A percentile compares a stretch with the other conserved stretches of the same genome.
phyloP scores from a whole-genome alignment of 1,139 yeast genomes.

The Debaryomycetaceae sp. region DNA sequence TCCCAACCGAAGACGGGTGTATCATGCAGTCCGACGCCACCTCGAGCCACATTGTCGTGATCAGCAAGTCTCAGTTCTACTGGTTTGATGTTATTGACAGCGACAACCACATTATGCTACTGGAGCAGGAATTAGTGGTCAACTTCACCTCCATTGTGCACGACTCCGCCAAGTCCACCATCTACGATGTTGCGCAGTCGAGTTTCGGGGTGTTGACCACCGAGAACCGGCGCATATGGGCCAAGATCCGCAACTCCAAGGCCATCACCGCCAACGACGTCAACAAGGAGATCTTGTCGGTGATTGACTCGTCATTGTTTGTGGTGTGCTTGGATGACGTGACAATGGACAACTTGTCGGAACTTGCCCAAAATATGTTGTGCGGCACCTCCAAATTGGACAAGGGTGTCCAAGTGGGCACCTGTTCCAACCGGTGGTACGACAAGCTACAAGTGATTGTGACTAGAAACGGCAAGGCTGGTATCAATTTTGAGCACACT shows the following conservation, averaged over 20 bases:
- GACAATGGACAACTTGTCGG: slow-evolving; percentile 60
- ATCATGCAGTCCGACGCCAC: slow-evolving; percentile 75
- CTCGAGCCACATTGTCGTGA: slow-evolving; percentile 78
- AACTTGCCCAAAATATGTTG: slow-evolving; percentile 75
- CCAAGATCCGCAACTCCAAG: slow-evolving; percentile 56
- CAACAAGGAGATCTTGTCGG: slow-evolving; percentile 67
- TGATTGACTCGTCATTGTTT: slow-evolving; percentile 77
- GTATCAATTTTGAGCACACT: slow-evolving; percentile 90
- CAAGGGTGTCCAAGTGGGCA: slow-evolving; percentile 86
- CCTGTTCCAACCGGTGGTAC: slow-evolving; percentile 94
- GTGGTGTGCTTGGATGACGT: slow-evolving; percentile 80
- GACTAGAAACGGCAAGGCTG: slow-evolving; percentile 90
- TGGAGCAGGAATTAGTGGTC: slow-evolving; percentile 69
- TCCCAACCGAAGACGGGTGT: slow-evolving; percentile 77
- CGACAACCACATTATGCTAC: slow-evolving; percentile 61
- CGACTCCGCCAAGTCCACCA: slow-evolving; percentile 61
- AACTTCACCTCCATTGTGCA: slow-evolving; percentile 72
- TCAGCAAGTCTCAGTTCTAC: slow-evolving; percentile 82
- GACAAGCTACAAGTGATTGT: slow-evolving; percentile 86
- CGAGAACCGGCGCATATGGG: slow-evolving; percentile 85
- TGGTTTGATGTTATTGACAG: slow-evolving; percentile 89
- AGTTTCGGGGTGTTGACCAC: slow-evolving; percentile 89
- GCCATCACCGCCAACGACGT: slow-evolving; percentile 36
- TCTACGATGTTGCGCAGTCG: slow-evolving; percentile 68
- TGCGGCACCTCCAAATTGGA: slow-evolving; percentile 80